Evolutionary conservation across 345 rosid genomes (phyloP).

Genomic region (Hibiscus trionum): DNA sequence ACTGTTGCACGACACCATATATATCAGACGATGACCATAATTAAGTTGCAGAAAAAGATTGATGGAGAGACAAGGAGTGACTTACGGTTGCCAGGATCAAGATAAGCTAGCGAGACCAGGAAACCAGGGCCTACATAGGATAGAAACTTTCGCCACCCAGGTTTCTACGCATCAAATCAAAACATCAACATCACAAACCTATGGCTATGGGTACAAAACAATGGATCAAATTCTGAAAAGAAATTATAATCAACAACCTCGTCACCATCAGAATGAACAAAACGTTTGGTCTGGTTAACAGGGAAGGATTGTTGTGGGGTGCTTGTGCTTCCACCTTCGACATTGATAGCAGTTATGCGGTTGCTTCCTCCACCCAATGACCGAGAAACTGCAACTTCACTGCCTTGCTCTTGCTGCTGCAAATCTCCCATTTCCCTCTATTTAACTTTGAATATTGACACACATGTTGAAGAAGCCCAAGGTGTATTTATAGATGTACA

Average conservation of each 20-base stretch:
- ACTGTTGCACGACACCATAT: slow-evolving; percentile 23
- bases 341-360: slow-evolving; percentile 26
- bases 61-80: neutral
- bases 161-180: slow-evolving; percentile 21
- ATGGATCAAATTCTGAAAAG: neutral
- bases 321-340: slow-evolving; percentile 10
- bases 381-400: slow-evolving; percentile 5
- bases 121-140: slow-evolving; percentile 57
- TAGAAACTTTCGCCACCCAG: slow-evolving; percentile 54
- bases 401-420: slow-evolving; percentile 14
- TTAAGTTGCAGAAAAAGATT: neutral
- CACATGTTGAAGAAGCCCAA: neutral
- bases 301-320: neutral
- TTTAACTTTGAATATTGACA: neutral
- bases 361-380: slow-evolving; percentile 27
- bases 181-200: neutral
- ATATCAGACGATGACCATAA: neutral
- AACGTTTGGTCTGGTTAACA: neutral
- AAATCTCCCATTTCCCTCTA: slow-evolving; percentile 14
- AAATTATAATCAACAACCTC: neutral
- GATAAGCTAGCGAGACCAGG: slow-evolving; percentile 54
- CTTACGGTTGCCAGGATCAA: slow-evolving; percentile 60
- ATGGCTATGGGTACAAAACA: neutral
- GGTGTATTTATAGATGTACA: neutral
- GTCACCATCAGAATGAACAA: neutral